These are phyloP conservation scores for Pythium phragmiticola DNA, from an alignment of 352 stramenopile genomes.

Conservation along the genomic window DNA sequence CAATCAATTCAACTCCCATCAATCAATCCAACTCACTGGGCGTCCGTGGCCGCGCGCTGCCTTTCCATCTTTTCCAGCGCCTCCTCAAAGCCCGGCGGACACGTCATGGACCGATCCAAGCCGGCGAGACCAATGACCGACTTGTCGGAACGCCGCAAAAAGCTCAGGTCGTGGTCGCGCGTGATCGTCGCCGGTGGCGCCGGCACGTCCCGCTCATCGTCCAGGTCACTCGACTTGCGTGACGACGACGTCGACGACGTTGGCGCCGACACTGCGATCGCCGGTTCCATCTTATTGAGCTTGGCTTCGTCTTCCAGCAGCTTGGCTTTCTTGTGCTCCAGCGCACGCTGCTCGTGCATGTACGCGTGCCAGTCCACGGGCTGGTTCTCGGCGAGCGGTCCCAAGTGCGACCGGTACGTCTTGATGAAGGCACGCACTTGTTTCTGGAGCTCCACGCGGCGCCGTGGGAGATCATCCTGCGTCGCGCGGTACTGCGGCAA, in stretches of 20 bases:
- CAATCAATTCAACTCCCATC: too few relatives aligned
- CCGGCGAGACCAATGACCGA: conserved; percentile 63
- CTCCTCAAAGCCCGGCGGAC: conserved; percentile 67
- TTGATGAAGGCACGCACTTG: conserved; percentile 77
- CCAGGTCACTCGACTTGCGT: neutral
- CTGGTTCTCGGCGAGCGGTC: conserved; percentile 63
- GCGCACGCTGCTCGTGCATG: conserved; percentile 68
- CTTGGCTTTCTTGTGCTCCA: conserved; percentile 35
- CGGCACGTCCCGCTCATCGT: conserved; percentile 17
- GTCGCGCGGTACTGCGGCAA: conserved; percentile 75
- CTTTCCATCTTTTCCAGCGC: conserved; percentile 33
- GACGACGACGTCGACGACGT: conserved; percentile 2
- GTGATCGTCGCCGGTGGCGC: conserved; percentile 62
- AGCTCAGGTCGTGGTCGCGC: conserved; percentile 77
- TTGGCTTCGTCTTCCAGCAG: neutral
- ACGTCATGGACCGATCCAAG: conserved; percentile 77
- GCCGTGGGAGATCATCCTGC: conserved; percentile 72
- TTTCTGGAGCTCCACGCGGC: conserved; percentile 66
- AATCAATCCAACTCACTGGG: conserved; percentile 3
- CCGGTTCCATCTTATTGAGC: neutral
- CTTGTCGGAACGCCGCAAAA: conserved; percentile 71
- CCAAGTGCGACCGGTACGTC: conserved; percentile 61
- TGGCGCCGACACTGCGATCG: neutral
- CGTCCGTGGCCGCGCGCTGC: conserved; percentile 7
- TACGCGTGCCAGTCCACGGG: conserved; percentile 84